Percentiles rank a stretch among this genome's conserved stretches.
Evolutionary conservation across 192 early-diverging fungal species (phyloP).

Genomic region (Thamnidium elegans): DNA sequence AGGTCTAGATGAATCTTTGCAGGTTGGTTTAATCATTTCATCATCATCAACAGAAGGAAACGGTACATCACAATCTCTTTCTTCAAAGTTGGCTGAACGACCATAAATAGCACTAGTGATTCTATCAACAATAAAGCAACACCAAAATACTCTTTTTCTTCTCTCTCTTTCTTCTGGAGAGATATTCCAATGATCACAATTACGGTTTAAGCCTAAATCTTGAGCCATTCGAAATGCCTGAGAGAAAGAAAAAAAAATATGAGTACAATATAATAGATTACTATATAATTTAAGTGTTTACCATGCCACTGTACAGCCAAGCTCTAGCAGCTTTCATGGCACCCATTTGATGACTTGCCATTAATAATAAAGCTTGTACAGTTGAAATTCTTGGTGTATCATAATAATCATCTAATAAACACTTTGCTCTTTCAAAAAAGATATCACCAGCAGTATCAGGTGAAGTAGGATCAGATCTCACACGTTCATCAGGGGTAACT

Average conservation of each 20-base stretch:
- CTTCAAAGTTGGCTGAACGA: conserved; percentile 48
- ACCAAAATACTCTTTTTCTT: conserved; percentile 73
- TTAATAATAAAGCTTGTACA: conserved; percentile 63
- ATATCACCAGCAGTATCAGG: conserved; percentile 48
- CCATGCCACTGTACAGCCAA: conserved; percentile 75
- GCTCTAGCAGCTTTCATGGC: conserved; percentile 60
- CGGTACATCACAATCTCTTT: conserved; percentile 44
- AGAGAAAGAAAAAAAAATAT: conserved; percentile 16
- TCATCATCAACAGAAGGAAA: conserved; percentile 38
- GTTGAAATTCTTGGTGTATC: conserved; percentile 56
- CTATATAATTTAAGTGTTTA: conserved; percentile 14
- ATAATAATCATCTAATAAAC: conserved; percentile 66
- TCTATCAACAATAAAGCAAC: conserved; percentile 68
- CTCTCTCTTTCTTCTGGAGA: conserved; percentile 54
- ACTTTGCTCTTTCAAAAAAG: conserved; percentile 66
- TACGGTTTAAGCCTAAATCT: conserved; percentile 72
- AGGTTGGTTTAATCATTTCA: neutral
- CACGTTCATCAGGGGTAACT: conserved; percentile 40
- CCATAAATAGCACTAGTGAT: conserved; percentile 65
- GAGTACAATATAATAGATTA: neutral
- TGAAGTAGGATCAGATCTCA: conserved; percentile 40
- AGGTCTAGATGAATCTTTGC: conserved; percentile 8
- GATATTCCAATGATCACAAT: conserved; percentile 57
- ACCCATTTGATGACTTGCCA: conserved; percentile 67
- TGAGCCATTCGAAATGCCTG: conserved; percentile 73